Conservation (phyloP, 2,329 filamentous ascomycete species). For the Teratosphaeriaceae sp. region DNA sequence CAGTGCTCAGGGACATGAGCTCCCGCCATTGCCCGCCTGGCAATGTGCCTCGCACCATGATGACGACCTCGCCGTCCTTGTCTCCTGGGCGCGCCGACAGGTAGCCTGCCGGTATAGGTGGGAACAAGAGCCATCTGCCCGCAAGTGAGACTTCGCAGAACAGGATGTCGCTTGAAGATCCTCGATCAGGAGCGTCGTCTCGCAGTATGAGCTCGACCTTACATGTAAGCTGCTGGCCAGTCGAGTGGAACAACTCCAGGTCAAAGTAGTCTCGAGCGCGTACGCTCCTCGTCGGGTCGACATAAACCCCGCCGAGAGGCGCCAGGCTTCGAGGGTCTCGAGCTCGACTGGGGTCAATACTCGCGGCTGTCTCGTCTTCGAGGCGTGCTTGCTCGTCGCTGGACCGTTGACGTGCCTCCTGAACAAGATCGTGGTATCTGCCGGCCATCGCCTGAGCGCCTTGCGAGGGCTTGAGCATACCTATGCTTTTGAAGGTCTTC, state of each 20-base stretch:
- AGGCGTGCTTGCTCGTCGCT: conserved; percentile 67
- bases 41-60: conserved; percentile 76
- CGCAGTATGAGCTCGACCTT: conserved; percentile 80
- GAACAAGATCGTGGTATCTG: conserved; percentile 66
- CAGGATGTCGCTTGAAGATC: conserved; percentile 73
- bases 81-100: conserved; percentile 78
- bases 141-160: conserved; percentile 80
- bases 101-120: conserved; percentile 66
- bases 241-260: conserved; percentile 79
- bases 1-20: conserved; percentile 67
- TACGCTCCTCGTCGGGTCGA: conserved; percentile 76
- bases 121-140: conserved; percentile 79
- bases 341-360: conserved; percentile 72
- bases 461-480: conserved; percentile 48
- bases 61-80: conserved; percentile 62
- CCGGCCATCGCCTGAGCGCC: conserved; percentile 53
- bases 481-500: conserved; percentile 69
- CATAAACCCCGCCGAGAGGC: conserved; percentile 59
- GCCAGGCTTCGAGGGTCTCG: conserved; percentile 73
- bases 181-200: conserved; percentile 64
- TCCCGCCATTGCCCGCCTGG: conserved; percentile 70
- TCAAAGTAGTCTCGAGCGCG: conserved; percentile 86
- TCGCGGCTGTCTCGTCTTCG: conserved; percentile 79
- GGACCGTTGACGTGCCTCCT: conserved; percentile 65
- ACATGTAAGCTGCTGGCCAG: conserved; percentile 81